These are phyloP conservation scores for Leishmania major DNA, from an alignment of 208 protist species.

Conservation along the genomic window DNA sequence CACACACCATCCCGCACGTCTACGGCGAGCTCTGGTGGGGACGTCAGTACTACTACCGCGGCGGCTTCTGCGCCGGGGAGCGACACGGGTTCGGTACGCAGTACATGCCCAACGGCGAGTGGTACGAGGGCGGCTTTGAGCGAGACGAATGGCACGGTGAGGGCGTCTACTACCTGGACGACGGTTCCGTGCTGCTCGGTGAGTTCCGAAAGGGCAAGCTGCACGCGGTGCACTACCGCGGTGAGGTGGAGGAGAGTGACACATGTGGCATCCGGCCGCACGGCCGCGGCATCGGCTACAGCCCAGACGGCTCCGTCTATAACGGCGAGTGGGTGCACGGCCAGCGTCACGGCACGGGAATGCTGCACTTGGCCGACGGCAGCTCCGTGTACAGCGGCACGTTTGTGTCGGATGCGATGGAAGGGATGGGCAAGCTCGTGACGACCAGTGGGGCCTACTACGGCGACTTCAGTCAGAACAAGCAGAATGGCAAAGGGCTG, in stretches of 20 bases:
- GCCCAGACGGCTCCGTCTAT: slow-evolving; percentile 50
- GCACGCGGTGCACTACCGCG: slow-evolving; percentile 56
- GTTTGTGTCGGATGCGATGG: slow-evolving; percentile 60
- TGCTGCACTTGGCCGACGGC: slow-evolving; percentile 49
- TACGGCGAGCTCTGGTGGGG: slow-evolving; percentile 86
- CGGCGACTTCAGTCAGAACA: slow-evolving; percentile 60
- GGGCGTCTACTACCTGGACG: slow-evolving; percentile 64
- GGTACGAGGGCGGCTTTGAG: slow-evolving; percentile 68
- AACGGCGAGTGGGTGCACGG: slow-evolving; percentile 89
- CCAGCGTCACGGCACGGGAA: slow-evolving; percentile 72
- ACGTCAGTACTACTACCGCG: slow-evolving; percentile 55
- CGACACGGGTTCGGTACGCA: slow-evolving; percentile 68
- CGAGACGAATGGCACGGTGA: slow-evolving; percentile 64
- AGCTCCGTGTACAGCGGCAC: slow-evolving; percentile 70
- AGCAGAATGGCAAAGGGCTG: slow-evolving; percentile 70
- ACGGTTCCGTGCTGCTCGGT: slow-evolving; percentile 75
- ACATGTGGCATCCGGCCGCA: slow-evolving; percentile 41
- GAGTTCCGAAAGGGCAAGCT: slow-evolving; percentile 54
- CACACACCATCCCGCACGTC: slow-evolving; percentile 63
- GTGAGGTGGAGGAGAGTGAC: slow-evolving; percentile 61
- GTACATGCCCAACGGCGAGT: slow-evolving; percentile 65
- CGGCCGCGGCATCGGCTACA: slow-evolving; percentile 58
- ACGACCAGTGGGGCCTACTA: slow-evolving; percentile 62
- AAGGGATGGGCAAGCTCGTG: slow-evolving; percentile 71
- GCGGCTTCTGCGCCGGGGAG: slow-evolving; percentile 61